Percentiles rank a stretch among this genome's conserved stretches.
Conservation (phyloP, 805 yeast genomes). For the Kuraishia borneana region DNA sequence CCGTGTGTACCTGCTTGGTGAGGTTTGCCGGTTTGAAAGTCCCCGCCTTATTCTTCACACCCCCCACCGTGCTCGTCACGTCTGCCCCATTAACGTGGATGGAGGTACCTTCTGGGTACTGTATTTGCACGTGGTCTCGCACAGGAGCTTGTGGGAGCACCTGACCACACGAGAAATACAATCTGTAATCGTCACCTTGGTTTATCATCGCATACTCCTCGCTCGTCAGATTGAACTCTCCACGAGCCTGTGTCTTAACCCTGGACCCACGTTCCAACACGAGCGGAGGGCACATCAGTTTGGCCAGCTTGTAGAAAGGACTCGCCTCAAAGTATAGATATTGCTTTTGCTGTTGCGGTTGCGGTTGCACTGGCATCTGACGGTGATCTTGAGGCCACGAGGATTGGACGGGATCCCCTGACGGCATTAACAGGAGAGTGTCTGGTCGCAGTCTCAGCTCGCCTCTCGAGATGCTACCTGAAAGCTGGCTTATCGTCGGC, state of each 20-base stretch:
- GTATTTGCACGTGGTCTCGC: conserved; percentile 24
- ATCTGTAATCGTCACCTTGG: conserved; percentile 16
- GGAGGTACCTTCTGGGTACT: conserved; percentile 67
- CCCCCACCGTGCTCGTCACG: conserved; percentile 49
- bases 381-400: no score
- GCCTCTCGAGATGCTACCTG: conserved; percentile 6
- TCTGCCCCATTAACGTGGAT: conserved; percentile 43
- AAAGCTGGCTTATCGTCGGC: conserved; percentile 23
- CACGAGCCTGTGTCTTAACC: conserved; percentile 27
- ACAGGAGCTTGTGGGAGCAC: conserved; percentile 7
- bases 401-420: no score
- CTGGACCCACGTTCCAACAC: conserved; percentile 31
- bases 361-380: conserved; percentile 4
- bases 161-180: conserved; percentile 47
- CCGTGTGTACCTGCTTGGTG: conserved; percentile 27
- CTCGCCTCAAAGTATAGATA: conserved; percentile 34
- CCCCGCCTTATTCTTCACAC: conserved; percentile 67
- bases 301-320: conserved; percentile 42
- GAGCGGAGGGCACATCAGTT: conserved; percentile 27
- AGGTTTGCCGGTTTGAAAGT: conserved; percentile 78
- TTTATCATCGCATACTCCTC: conserved; percentile 29
- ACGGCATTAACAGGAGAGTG: no score
- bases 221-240: conserved; percentile 29
- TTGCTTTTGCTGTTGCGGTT: conserved; percentile 1
- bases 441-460: no score